Evolutionary conservation across 495 filamentous ascomycete species (phyloP), one percentile per base, ranked within the genome.

Genomic region (Lepidopterella palustris): DNA sequence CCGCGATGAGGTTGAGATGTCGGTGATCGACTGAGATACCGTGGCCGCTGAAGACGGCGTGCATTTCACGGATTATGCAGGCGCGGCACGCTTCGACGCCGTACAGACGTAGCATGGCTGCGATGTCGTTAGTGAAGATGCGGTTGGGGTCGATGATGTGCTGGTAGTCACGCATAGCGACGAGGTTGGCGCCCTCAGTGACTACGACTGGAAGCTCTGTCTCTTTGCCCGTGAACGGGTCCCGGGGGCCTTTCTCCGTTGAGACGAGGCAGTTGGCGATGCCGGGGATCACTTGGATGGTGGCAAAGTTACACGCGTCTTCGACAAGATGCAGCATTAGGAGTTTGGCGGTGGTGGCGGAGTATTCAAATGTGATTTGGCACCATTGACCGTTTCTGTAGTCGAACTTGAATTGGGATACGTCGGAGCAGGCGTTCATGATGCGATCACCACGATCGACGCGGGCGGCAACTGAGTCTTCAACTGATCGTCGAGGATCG

Each of bases 1-100:
- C 93, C 54, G 87, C 92, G 64, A 98, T 96, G 59, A 98, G 80
- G 74, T 92, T 96, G 64, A 99, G 75, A 74, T 99, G 93, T 58
- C 93, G 84, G 55, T 87, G 82, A 69, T 99, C 91, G 60, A 99
- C 93, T 58, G 79, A 83, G 77, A 99, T 99, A 70, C 88, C 88
- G 83, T 99, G 92, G 73, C 85, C 84, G 57, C 80, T 77, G 82
- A 99, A 99, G 58, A 97, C 90, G 60, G 79, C 80, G 52, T 84
- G 82, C 72, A 97, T 85, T 77, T 99, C 93, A 39, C 80, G 81
- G 53, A 97, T 85, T 64, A 99, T 96, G 55, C 84, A 86, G 53
- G 80, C 82, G 4, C 93, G 88, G 45, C 86, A 87, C 8, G 95
- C 95, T 75, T 99, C 93, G 20, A 99, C 90, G 66, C 93, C 93